Conservation (phyloP, 1,284 basidiomycete genomes). For the Cystobasidium sp. region DNA sequence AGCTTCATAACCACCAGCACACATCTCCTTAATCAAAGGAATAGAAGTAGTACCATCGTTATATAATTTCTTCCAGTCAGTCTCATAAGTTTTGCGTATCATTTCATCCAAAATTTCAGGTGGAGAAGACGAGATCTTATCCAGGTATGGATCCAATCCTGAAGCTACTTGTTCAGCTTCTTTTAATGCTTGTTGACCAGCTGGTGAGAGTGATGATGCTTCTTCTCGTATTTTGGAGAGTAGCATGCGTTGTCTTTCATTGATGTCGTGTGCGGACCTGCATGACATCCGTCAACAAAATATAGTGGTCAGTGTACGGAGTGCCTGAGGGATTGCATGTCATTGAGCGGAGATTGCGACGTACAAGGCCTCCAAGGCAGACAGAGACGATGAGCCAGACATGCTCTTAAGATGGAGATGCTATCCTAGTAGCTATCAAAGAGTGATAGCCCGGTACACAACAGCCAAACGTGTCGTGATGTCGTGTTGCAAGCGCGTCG, state of each 20-base stretch:
- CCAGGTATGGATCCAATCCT: slow-evolving; percentile 48
- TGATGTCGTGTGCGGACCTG: slow-evolving; percentile 42
- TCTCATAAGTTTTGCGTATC: slow-evolving; percentile 45
- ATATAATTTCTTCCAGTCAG: slow-evolving; percentile 47
- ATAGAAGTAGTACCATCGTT: slow-evolving; percentile 44
- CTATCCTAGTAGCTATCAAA: background rate
- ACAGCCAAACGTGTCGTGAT: no score
- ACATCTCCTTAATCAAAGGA: slow-evolving; percentile 47
- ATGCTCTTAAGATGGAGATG: slow-evolving; percentile 6
- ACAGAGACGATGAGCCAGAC: slow-evolving; percentile 43
- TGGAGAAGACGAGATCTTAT: slow-evolving; percentile 36
- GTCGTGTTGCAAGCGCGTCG: no score
- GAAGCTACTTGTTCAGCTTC: slow-evolving; percentile 44
- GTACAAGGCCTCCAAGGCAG: slow-evolving; percentile 38
- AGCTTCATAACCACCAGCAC: slow-evolving; percentile 44
- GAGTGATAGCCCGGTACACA: no score
- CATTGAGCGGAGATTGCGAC: background rate
- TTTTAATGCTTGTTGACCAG: slow-evolving; percentile 19
- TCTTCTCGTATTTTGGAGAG: slow-evolving; percentile 34
- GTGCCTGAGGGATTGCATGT: background rate
- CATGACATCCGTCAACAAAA: no score
- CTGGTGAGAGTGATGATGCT: slow-evolving; percentile 8
- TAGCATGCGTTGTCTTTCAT: slow-evolving; percentile 27
- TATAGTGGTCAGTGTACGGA: background rate
- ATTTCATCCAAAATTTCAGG: slow-evolving; percentile 46